Conservation (phyloP, 495 filamentous ascomycete genomes). For the Glutinoglossum americanum region DNA sequence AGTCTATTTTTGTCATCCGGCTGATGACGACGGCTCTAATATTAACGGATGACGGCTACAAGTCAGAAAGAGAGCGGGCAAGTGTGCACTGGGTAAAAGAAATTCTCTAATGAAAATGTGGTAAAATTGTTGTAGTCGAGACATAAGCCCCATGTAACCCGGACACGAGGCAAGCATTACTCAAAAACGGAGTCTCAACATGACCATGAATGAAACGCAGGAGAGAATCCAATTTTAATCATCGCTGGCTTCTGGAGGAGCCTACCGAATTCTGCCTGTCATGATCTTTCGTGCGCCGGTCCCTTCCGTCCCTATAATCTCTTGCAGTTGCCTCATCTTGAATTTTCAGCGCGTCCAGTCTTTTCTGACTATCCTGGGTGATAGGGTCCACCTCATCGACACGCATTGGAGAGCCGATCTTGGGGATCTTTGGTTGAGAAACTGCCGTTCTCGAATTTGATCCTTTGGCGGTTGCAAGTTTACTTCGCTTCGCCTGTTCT, state of each 20-base stretch:
- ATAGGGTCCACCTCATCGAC: conserved; percentile 52
- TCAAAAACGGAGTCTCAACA: conserved; percentile 1
- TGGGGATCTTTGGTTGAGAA: conserved; percentile 17
- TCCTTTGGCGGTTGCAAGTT: conserved; percentile 28
- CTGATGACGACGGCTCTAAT: background rate
- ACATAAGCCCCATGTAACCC: conserved; percentile 1
- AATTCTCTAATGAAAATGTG: background rate
- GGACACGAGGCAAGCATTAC: conserved; percentile 1
- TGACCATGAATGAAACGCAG: background rate
- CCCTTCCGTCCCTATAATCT: conserved; percentile 22
- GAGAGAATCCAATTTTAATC: conserved; percentile 3
- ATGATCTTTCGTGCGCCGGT: conserved; percentile 22
- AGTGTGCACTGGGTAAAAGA: background rate
- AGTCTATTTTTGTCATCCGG: background rate
- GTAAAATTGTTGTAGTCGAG: conserved; percentile 2
- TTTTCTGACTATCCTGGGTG: conserved; percentile 59
- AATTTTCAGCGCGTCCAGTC: conserved; percentile 64
- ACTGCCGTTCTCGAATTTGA: conserved; percentile 14
- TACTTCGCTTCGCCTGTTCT: conserved; percentile 48
- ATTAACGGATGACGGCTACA: background rate
- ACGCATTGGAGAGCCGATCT: conserved; percentile 29
- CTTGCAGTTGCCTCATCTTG: conserved; percentile 43
- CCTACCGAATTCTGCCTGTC: conserved; percentile 29
- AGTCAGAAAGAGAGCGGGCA: background rate
- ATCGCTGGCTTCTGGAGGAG: conserved; percentile 23